phyloP scores from a whole-genome alignment of 768 basidiomycete species.

The Sporobolomyces roseus region DNA sequence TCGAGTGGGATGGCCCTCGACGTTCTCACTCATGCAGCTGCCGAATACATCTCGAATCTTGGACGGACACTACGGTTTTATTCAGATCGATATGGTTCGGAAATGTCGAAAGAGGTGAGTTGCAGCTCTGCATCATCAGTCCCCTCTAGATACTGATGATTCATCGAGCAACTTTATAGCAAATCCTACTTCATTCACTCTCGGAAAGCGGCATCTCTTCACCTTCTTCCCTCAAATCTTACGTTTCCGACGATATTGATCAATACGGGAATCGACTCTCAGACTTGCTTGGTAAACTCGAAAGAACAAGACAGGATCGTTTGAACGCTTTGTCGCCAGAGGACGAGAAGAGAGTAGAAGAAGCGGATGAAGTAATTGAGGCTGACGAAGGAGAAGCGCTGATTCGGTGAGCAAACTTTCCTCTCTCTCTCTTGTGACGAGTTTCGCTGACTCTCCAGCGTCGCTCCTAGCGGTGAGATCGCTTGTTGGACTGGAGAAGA shows the following conservation, averaged over 20 bases:
- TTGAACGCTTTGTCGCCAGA: conserved; percentile 51
- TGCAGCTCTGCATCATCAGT: background rate
- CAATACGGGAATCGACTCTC: conserved; percentile 69
- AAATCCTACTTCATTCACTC: conserved; percentile 85
- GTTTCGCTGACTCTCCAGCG: background rate
- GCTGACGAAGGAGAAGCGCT: conserved; percentile 66
- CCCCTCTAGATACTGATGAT: too few species aligned
- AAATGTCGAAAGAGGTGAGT: conserved; percentile 79
- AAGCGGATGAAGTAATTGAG: conserved; percentile 61
- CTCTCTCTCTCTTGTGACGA: background rate
- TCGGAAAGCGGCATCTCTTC: conserved; percentile 81
- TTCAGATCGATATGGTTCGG: conserved; percentile 70
- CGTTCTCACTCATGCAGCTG: conserved; percentile 68
- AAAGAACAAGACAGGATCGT: conserved; percentile 73
- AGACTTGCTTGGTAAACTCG: conserved; percentile 82
- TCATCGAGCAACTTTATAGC: conserved; percentile 57
- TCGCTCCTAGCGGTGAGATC: conserved; percentile 66
- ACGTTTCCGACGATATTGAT: conserved; percentile 82
- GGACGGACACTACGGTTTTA: conserved; percentile 79
- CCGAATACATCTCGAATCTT: conserved; percentile 78
- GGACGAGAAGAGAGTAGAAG: conserved; percentile 56
- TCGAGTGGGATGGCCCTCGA: conserved; percentile 58
- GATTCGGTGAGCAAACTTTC: conserved; percentile 56
- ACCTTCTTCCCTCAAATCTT: conserved; percentile 73
- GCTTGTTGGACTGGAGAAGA: conserved; percentile 85